Evolutionary conservation across 768 basidiomycete species (phyloP).

Genomic region (Amanita brunnescens): DNA sequence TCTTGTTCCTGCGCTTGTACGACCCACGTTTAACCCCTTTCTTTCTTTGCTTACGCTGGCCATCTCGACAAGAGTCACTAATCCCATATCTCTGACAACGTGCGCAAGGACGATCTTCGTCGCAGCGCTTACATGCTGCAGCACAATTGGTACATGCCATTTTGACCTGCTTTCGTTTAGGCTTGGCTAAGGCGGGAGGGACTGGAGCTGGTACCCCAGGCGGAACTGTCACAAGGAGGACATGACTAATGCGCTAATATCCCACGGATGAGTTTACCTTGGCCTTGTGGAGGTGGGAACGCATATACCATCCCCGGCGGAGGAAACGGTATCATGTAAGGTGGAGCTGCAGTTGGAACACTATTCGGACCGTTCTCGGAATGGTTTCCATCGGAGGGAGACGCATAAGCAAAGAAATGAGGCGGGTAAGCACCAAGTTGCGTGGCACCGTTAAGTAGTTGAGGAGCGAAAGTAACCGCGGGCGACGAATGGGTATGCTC

Average conservation of each 20-base stretch:
- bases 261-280: slow-evolving; percentile 21
- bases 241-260: neutral
- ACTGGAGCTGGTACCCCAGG: slow-evolving; percentile 16
- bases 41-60: slow-evolving; percentile 88
- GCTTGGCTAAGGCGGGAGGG: slow-evolving; percentile 28
- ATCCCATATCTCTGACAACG: slow-evolving; percentile 88
- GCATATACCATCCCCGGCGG: slow-evolving; percentile 38
- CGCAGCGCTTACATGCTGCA: slow-evolving; percentile 82
- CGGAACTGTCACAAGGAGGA: slow-evolving; percentile 10
- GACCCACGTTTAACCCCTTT: slow-evolving; percentile 85
- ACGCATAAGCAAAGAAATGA: slow-evolving; percentile 33
- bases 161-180: slow-evolving; percentile 84
- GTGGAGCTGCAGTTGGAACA: slow-evolving; percentile 18
- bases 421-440: slow-evolving; percentile 30
- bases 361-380: slow-evolving; percentile 26
- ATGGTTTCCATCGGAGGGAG: slow-evolving; percentile 28
- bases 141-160: slow-evolving; percentile 91
- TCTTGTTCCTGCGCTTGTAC: slow-evolving; percentile 58
- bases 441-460: slow-evolving; percentile 22
- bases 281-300: slow-evolving; percentile 32
- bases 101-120: slow-evolving; percentile 81
- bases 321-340: slow-evolving; percentile 33
- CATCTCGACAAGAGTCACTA: slow-evolving; percentile 70
- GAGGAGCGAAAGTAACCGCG: slow-evolving; percentile 23
- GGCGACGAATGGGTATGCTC: slow-evolving; percentile 25